Evolutionary conservation across 805 yeast species (phyloP).

Genomic region (Ogataea henricii): DNA sequence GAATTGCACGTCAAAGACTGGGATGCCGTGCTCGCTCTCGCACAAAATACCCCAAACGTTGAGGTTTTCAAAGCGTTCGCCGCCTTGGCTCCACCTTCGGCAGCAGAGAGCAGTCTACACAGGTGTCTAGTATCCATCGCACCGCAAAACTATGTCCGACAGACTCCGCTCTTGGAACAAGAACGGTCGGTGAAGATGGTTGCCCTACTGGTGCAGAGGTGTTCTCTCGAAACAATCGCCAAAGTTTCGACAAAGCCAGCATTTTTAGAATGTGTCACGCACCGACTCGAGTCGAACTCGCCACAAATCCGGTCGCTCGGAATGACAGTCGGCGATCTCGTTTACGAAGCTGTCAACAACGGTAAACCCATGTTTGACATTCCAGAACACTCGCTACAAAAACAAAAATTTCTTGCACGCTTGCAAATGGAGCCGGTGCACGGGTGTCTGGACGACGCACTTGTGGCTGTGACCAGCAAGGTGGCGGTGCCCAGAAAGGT

Average conservation of each 20-base stretch:
- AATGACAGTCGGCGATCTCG: conserved; percentile 55
- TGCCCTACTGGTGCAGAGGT: conserved; percentile 36
- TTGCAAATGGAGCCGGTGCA: background rate
- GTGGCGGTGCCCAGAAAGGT: background rate
- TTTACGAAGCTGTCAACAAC: conserved; percentile 38
- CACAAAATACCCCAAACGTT: conserved; percentile 6
- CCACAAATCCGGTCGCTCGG: conserved; percentile 51
- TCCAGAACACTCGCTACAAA: conserved; percentile 24
- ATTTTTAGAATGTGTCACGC: conserved; percentile 55
- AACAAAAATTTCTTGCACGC: conserved; percentile 11
- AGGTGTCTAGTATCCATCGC: conserved; percentile 8
- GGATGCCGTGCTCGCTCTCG: conserved; percentile 3
- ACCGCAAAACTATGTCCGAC: conserved; percentile 24
- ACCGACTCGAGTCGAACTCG: conserved; percentile 53
- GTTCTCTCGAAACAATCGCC: conserved; percentile 26
- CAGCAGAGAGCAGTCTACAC: background rate
- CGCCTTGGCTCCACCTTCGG: background rate
- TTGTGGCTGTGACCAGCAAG: conserved; percentile 2
- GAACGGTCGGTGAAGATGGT: conserved; percentile 50
- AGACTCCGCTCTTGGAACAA: conserved; percentile 46
- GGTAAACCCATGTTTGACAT: conserved; percentile 36
- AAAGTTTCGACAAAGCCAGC: conserved; percentile 37
- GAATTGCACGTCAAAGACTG: conserved; percentile 11
- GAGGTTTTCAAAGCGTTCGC: conserved; percentile 8
- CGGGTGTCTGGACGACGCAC: conserved; percentile 10